Conservation (phyloP, 179 eudicot genomes). For the Beta lomatogona region DNA sequence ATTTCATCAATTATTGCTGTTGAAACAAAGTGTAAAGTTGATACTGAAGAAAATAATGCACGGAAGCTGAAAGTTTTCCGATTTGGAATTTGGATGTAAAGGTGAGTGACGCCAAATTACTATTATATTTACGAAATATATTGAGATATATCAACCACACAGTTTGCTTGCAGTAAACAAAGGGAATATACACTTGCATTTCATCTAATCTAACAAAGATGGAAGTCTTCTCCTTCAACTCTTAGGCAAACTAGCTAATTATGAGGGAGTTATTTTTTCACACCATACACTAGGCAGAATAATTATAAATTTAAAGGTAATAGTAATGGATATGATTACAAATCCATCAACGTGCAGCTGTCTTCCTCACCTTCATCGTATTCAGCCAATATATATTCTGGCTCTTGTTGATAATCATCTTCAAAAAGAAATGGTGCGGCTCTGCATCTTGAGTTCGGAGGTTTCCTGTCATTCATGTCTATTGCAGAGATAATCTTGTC, state of each 20-base stretch:
- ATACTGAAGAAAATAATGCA: too few relatives aligned
- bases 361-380: constrained; percentile 58
- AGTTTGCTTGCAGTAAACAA: not conserved
- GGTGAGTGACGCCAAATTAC: too few relatives aligned
- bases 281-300: not conserved
- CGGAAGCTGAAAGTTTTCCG: too few relatives aligned
- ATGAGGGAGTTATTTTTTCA: not conserved
- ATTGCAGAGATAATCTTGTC: constrained; percentile 57
- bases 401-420: constrained; percentile 41
- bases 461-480: constrained; percentile 55
- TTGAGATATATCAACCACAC: not conserved
- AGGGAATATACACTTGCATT: not conserved
- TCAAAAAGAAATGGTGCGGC: constrained; percentile 61
- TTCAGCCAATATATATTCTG: constrained; percentile 44
- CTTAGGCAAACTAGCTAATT: not conserved
- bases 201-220: not conserved
- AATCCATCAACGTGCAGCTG: constrained; percentile 42
- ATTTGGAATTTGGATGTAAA: too few relatives aligned
- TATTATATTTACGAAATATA: not conserved
- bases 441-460: constrained; percentile 36
- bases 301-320: not conserved
- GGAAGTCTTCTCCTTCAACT: not conserved
- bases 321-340: constrained; percentile 9
- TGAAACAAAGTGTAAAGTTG: too few relatives aligned
- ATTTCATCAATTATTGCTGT: too few relatives aligned